Base-by-base conservation (phyloP, 305 asterid genomes). In the Rubia balearica region DNA sequence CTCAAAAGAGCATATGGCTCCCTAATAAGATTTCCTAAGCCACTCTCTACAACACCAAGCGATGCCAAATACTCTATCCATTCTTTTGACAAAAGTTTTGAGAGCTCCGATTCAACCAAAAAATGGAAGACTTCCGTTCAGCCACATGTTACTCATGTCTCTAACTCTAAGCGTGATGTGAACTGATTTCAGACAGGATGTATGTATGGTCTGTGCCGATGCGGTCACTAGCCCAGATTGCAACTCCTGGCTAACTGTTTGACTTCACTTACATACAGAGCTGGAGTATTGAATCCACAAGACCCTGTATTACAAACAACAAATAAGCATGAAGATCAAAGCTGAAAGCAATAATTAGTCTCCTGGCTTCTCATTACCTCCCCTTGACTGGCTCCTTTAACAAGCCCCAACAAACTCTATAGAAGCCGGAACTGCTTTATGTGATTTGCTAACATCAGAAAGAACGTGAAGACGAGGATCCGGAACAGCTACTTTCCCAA, bases 361-460 rank as follows among this genome's bases (percentile, higher is more conserved):
- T n/a, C 12, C 2, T 61, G 5, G 67, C 45, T 62, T 7, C 22
- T 62, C 67, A 62, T 62, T 82, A 93, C 98, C 98, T 93, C 98
- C 76, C 98, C 98, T 85, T 88, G 96, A 78, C 94, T 93, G 75
- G 98, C 98, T 71, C 98, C 98, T 85, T 90, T 93, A 62, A 93
- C 97, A 68, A 93, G 96, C 40, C 96, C 98, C 98, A 76, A 93
- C 98, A 77, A 93, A 88, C 84, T 93, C 98, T 17, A 93, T 89
- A 33, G 98, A 88, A n/a, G 97, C 97, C 7, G 98, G 85, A 79
- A 91, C 95, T 59, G 91, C 77, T 77, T 84, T 76, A 68, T 89
- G 90, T 65, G 98, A 93, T 79, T 91, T 89, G 84, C 98, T 88
- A 51, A 93, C 83, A 80, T 81, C 78, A 72, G 96, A 91, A 78